phyloP scores from a whole-genome alignment of 805 yeast species.

The Gaillardinia entomophila region DNA sequence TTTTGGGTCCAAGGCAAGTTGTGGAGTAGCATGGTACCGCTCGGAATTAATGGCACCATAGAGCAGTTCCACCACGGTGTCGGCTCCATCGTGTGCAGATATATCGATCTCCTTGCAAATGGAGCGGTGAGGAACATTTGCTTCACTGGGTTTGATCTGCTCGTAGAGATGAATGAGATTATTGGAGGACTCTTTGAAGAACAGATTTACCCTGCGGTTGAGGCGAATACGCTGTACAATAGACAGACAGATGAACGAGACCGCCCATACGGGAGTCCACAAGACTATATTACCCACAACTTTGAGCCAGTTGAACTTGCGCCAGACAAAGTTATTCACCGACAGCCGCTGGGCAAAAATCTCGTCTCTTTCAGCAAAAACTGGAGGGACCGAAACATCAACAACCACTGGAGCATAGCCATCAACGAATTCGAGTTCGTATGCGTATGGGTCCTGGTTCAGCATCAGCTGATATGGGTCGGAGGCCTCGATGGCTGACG shows the following conservation, averaged over 20 bases:
- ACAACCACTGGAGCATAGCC: constrained; percentile 55
- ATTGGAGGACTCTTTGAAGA: constrained; percentile 21
- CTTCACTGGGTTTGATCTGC: constrained; percentile 3
- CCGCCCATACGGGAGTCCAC: constrained; percentile 58
- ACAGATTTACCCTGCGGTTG: constrained; percentile 20
- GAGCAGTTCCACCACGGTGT: constrained; percentile 57
- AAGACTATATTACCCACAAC: constrained; percentile 41
- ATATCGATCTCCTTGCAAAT: constrained; percentile 11
- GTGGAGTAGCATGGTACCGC: constrained; percentile 6
- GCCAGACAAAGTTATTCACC: constrained; percentile 20
- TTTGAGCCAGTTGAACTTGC: constrained; percentile 44
- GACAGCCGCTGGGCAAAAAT: constrained; percentile 1
- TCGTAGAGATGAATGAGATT: constrained; percentile 23
- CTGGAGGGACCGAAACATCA: constrained; percentile 43
- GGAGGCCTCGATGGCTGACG: constrained; percentile 59
- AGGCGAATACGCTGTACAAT: constrained; percentile 30
- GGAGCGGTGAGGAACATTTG: constrained; percentile 4
- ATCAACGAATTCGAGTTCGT: constrained; percentile 39
- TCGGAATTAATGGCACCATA: constrained; percentile 51
- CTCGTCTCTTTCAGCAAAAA: constrained; percentile 6
- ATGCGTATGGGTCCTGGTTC: constrained; percentile 29
- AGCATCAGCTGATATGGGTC: constrained; percentile 58
- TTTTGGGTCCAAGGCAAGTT: constrained; percentile 17
- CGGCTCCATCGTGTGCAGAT: constrained; percentile 55
- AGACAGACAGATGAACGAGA: constrained; percentile 46